A percentile compares a stretch with the other conserved stretches of the same genome.
phyloP scores from a whole-genome alignment of 345 rosid species.

The Cardamine occulta region DNA sequence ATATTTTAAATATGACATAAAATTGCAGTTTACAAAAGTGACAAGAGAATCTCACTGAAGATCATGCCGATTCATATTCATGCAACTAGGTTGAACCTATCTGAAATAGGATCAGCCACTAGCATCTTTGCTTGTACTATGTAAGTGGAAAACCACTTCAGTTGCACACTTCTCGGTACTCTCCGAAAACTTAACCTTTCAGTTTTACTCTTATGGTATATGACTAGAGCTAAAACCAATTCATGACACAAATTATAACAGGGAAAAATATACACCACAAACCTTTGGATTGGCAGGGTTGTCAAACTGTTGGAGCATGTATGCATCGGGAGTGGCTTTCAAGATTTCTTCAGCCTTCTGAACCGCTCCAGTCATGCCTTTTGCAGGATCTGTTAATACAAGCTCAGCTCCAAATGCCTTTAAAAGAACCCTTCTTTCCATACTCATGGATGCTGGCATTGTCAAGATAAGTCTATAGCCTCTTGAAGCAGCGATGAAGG shows the following conservation, averaged over 20 bases:
- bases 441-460: conserved; percentile 85
- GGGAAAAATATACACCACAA: neutral
- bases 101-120: neutral
- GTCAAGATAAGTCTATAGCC: conserved; percentile 74
- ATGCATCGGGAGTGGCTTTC: conserved; percentile 61
- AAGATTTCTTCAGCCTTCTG: conserved; percentile 79
- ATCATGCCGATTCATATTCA: neutral
- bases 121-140: neutral
- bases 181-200: neutral
- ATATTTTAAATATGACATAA: neutral
- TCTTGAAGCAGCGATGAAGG: conserved; percentile 80
- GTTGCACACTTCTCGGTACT: neutral
- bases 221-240: conserved; percentile 19
- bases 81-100: neutral
- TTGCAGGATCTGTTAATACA: conserved; percentile 76
- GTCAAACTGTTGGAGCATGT: conserved; percentile 86
- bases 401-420: conserved; percentile 94
- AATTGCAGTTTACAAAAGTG: neutral
- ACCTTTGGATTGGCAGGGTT: conserved; percentile 94
- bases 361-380: conserved; percentile 78
- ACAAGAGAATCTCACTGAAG: neutral
- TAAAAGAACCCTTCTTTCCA: conserved; percentile 85
- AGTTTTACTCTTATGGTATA: conserved; percentile 3
- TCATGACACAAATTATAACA: neutral
- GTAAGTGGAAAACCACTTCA: neutral